These are phyloP conservation scores for Glonium stellatum DNA, from an alignment of 495 filamentous ascomycete genomes.

Conservation along the genomic window DNA sequence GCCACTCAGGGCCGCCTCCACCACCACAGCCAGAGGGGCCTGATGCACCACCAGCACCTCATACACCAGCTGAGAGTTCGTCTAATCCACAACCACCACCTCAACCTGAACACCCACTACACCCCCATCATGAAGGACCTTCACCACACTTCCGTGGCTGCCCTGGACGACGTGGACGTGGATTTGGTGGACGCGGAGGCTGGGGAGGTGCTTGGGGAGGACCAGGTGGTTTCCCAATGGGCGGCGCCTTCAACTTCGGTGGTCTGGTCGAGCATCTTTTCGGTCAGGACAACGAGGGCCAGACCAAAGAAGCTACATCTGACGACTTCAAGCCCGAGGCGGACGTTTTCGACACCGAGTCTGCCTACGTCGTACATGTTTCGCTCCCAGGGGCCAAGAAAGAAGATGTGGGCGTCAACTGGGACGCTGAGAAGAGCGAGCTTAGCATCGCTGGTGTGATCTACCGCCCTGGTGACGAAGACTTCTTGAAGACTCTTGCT, in stretches of 20 bases:
- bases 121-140: neutral
- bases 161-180: conserved; percentile 10
- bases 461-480: conserved; percentile 63
- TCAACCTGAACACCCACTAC: neutral
- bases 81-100: neutral
- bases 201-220: conserved; percentile 38
- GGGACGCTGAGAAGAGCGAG: conserved; percentile 58
- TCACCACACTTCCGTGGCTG: conserved; percentile 5
- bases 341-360: conserved; percentile 64
- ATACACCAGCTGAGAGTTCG: neutral
- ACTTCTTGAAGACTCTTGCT: conserved; percentile 58
- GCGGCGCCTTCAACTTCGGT: conserved; percentile 24
- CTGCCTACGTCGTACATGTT: conserved; percentile 59
- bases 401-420: conserved; percentile 68
- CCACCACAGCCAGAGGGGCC: conserved; percentile 1
- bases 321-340: conserved; percentile 57
- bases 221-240: conserved; percentile 31
- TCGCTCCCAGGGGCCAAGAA: conserved; percentile 72
- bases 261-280: conserved; percentile 26
- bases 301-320: conserved; percentile 15
- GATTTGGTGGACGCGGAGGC: conserved; percentile 7
- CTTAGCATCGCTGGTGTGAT: conserved; percentile 64
- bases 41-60: conserved; percentile 6
- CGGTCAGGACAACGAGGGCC: conserved; percentile 18
- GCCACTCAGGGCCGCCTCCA: conserved; percentile 14